Base-by-base conservation (phyloP, 2,329 filamentous ascomycete genomes). In the Clonostachys sp. region DNA sequence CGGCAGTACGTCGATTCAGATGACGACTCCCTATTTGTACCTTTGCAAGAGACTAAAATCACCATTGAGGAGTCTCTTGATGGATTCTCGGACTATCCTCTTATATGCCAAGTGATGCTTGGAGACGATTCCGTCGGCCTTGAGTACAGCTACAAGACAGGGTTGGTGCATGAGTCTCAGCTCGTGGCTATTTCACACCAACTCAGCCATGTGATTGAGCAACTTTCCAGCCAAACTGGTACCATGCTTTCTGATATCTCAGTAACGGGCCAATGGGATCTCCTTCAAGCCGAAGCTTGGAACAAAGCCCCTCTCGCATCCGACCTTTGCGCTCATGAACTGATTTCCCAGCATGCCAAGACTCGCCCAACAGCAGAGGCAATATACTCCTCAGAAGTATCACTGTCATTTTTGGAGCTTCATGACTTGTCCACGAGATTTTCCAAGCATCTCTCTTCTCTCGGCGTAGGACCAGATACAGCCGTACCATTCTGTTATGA, bases 401-500 rank as follows among this genome's bases (percentile, higher is more conserved):
- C 18, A 18, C 24, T 44, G 6, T 30, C 17, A 10, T 44, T 30
- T n/a, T 18, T 4, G 18, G 42, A 44, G 24, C 42, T 44, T 8
- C 12, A 44, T 30, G 12, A 33, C 7, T n/a, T 33, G 3, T n/a
- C 42, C 42, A 44, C 18, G 17, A 18, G 42, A 8, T 6, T 44
- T 12, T 24, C 42, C 12, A 12, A 3, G 4, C 42, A 34, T 30
- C 42, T 44, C 17, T 44, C 51, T 6, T 34, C 17, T n/a, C 42
- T 49, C 5, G 58, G 60, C n/a, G 50, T 65, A 12, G 42, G 48
- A 12, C 50, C 51, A 3, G 61, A 55, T 20, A 47, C 45, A 3
- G 36, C 59, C 9, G 43, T 45, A 6, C 43, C 43, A 18, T 36
- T 45, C 33, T 45, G 43, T 24, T 16, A 36, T 12, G 43, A 45